phyloP scores from a whole-genome alignment of 2,329 filamentous ascomycete species.

The Chrysosporium queenslandicum region DNA sequence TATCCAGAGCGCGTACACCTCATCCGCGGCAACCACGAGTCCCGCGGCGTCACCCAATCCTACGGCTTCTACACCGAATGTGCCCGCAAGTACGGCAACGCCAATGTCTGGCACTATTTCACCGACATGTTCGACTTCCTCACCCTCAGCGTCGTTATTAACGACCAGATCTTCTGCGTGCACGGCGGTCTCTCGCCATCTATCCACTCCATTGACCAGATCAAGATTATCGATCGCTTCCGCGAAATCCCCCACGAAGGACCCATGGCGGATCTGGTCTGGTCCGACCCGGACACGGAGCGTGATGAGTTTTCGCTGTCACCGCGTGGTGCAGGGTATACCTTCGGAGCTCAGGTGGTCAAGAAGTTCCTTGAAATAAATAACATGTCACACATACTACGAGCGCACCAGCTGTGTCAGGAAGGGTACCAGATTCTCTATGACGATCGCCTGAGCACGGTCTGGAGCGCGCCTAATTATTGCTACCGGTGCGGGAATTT shows the following conservation, averaged over 20 bases:
- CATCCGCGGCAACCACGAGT: slow-evolving; percentile 96
- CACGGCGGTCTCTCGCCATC: slow-evolving; percentile 83
- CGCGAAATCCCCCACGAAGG: slow-evolving; percentile 97
- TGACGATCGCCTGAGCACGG: slow-evolving; percentile 85
- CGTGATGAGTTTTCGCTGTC: slow-evolving; percentile 93
- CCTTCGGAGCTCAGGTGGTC: slow-evolving; percentile 93
- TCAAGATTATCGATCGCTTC: slow-evolving; percentile 98
- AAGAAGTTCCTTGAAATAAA: slow-evolving; percentile 98
- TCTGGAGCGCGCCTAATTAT: slow-evolving; percentile 96
- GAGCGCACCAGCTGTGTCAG: slow-evolving; percentile 96
- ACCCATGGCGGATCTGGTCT: slow-evolving; percentile 98
- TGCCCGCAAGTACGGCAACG: slow-evolving; percentile 94
- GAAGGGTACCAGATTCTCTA: slow-evolving; percentile 97
- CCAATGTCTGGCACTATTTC: slow-evolving; percentile 98
- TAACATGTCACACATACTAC: slow-evolving; percentile 91
- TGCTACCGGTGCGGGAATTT: slow-evolving; percentile 94
- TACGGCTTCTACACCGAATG: slow-evolving; percentile 99
- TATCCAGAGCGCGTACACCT: slow-evolving; percentile 93
- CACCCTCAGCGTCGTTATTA: slow-evolving; percentile 92
- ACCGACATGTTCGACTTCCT: slow-evolving; percentile 99
- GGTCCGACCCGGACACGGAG: slow-evolving; percentile 96
- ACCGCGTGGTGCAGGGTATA: slow-evolving; percentile 89
- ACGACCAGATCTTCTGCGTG: slow-evolving; percentile 97
- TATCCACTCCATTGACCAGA: slow-evolving; percentile 97
- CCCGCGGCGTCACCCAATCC: slow-evolving; percentile 91